phyloP scores from a whole-genome alignment of 306 rosid genomes.

The Cicer arietinum region DNA sequence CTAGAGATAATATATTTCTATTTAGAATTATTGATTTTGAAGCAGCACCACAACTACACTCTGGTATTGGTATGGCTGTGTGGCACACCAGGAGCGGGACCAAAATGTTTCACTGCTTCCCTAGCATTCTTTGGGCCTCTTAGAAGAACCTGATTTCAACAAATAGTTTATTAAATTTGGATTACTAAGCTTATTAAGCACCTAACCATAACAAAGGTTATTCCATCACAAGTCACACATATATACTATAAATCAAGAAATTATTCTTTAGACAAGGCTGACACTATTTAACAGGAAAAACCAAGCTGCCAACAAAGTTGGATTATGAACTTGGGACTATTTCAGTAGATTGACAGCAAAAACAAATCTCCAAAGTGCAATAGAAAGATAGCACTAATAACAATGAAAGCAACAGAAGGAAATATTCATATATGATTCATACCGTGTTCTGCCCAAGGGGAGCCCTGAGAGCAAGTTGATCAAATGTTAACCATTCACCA shows the following conservation, averaged over 20 bases:
- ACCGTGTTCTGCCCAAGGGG: constrained; percentile 90
- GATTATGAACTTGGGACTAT: no score
- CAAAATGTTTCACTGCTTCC: constrained; percentile 88
- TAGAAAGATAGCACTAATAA: background rate
- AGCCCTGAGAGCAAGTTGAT: constrained; percentile 76
- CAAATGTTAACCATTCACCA: constrained; percentile 85
- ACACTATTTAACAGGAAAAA: no score
- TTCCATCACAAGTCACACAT: no score
- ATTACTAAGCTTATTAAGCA: background rate
- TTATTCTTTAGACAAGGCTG: background rate
- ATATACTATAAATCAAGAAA: background rate
- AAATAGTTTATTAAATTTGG: background rate
- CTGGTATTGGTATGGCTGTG: constrained; percentile 68
- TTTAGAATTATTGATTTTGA: no score
- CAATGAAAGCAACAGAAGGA: background rate
- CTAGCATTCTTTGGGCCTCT: constrained; percentile 81
- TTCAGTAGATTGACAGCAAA: no score
- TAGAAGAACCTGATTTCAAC: constrained; percentile 63
- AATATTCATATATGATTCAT: constrained; percentile 1
- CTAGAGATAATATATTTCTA: no score
- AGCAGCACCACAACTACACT: no score
- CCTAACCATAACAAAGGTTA: no score
- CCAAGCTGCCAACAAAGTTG: no score
- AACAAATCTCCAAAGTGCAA: background rate
- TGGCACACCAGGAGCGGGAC: constrained; percentile 91